A percentile compares a stretch with the other conserved stretches of the same genome.
These are phyloP conservation scores for Mortierella sp. DNA, from an alignment of 371 early-diverging fungal species.

Conservation along the genomic window DNA sequence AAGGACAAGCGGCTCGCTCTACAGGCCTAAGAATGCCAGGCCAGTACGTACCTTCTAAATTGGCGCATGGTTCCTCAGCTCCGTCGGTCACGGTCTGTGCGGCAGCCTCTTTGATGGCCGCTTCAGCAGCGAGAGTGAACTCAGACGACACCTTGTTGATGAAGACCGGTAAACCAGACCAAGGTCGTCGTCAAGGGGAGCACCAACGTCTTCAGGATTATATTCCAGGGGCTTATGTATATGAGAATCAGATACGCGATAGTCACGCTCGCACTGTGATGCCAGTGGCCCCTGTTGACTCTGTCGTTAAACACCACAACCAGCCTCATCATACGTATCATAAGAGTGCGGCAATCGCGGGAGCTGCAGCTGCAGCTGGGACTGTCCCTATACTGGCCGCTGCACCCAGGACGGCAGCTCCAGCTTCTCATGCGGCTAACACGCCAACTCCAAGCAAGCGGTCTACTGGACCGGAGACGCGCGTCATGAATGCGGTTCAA, in stretches of 20 bases:
- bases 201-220: not conserved
- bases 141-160: constrained; percentile 3
- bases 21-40: not conserved
- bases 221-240: not conserved
- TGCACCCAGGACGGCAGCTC: no score
- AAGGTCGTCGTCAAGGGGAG: not conserved
- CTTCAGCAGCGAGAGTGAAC: not conserved
- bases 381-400: no score
- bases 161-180: not conserved
- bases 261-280: not conserved
- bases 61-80: not conserved
- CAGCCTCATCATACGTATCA: no score
- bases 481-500: no score
- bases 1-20: not conserved
- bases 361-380: no score
- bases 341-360: no score
- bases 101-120: constrained; percentile 10
- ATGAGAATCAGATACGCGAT: no score
- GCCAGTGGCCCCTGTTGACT: not conserved
- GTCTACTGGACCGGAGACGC: no score
- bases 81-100: not conserved
- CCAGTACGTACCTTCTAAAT: not conserved
- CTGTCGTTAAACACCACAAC: no score
- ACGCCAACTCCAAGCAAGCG: no score
- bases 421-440: no score